Evolutionary conservation across 164 flowering plant genomes (phyloP).

Genomic region (Sedum album): DNA sequence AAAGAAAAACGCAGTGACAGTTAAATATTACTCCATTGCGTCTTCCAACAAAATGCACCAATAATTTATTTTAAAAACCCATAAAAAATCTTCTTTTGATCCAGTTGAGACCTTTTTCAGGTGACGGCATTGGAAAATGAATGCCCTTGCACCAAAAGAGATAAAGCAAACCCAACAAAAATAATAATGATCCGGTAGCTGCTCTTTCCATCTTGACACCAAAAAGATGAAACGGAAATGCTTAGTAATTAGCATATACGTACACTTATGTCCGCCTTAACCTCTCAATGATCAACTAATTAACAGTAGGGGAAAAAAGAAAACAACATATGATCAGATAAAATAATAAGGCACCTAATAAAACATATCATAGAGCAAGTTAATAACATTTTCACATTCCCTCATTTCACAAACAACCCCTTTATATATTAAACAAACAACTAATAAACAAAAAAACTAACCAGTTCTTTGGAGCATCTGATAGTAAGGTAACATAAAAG

Average conservation of each 20-base stretch:
- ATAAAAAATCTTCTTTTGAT: neutral
- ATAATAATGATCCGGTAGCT: constrained; percentile 73
- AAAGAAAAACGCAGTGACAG: neutral
- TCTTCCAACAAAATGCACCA: neutral
- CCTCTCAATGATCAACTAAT: neutral
- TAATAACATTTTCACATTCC: too few species aligned
- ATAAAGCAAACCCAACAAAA: constrained; percentile 82
- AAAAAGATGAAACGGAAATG: constrained; percentile 17
- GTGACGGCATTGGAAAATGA: constrained; percentile 99
- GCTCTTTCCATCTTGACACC: constrained; percentile 88
- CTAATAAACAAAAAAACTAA: constrained; percentile 16
- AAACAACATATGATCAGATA: neutral
- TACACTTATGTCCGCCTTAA: neutral
- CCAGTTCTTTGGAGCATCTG: constrained; percentile 89
- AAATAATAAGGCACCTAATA: neutral
- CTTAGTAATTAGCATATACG: neutral
- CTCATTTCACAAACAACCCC: neutral
- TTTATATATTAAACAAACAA: neutral
- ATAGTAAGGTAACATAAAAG: constrained; percentile 85
- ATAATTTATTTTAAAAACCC: neutral
- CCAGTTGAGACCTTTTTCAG: constrained; percentile 63
- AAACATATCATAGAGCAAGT: too few species aligned
- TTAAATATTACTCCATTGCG: neutral
- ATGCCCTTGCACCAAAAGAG: constrained; percentile 98
- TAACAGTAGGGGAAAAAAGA: neutral